These are phyloP conservation scores for Datisca glomerata DNA, from an alignment of 306 rosid species.

Conservation along the genomic window DNA sequence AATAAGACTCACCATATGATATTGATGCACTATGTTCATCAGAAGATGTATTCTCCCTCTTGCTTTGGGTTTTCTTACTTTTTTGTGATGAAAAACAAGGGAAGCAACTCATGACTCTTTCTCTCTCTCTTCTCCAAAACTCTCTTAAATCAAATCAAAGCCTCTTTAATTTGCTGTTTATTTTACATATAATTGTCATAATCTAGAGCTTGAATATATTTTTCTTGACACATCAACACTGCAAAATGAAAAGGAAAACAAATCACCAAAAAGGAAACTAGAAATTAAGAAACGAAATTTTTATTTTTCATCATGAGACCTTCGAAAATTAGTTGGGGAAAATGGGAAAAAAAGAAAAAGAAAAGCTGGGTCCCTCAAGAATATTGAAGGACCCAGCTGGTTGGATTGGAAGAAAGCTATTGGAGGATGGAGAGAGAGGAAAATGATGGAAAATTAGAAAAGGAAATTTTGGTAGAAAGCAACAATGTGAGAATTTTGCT, in stretches of 20 bases:
- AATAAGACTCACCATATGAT: conserved; percentile 28
- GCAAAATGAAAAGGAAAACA: no score
- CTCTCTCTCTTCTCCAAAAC: no score
- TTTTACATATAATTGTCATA: no score
- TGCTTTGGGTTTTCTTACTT: conserved; percentile 37
- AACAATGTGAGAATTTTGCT: conserved; percentile 18
- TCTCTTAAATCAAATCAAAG: no score
- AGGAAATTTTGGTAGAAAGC: conserved; percentile 8
- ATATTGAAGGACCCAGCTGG: conserved; percentile 68
- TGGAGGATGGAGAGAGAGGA: conserved; percentile 3
- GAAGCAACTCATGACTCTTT: conserved; percentile 55
- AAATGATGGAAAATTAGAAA: conserved; percentile 8
- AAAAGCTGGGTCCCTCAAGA: conserved; percentile 50
- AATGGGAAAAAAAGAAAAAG: background rate
- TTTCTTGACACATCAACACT: no score
- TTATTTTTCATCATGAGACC: background rate
- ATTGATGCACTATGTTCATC: conserved; percentile 13
- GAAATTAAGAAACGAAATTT: background rate
- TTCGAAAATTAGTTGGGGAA: background rate
- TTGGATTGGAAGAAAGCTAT: conserved; percentile 12
- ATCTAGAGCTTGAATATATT: no score
- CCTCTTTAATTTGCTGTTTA: no score
- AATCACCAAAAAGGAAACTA: background rate
- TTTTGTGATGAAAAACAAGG: conserved; percentile 55
- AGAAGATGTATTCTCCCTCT: conserved; percentile 20